These are phyloP conservation scores for Fusarium sp. DNA, from an alignment of 2,329 filamentous ascomycete genomes.

Conservation along the genomic window DNA sequence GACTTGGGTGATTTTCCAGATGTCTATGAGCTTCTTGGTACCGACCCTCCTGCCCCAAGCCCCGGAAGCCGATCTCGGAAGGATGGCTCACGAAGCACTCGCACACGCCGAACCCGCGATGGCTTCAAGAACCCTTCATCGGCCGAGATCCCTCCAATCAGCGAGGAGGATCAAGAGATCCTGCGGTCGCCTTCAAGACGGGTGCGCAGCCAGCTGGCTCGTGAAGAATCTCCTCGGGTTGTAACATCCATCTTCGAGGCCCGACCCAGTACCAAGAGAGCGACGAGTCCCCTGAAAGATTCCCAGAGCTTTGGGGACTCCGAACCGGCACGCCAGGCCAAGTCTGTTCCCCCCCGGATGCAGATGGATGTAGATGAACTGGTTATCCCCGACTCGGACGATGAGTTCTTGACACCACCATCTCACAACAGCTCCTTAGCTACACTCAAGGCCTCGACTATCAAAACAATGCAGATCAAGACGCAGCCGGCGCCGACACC, in stretches of 20 bases:
- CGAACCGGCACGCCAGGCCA: not conserved
- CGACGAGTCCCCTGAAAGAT: conserved; percentile 11
- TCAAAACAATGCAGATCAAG: not conserved
- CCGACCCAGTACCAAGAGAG: conserved; percentile 9
- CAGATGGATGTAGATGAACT: conserved; percentile 42
- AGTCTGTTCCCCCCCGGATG: not conserved
- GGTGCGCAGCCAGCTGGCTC: conserved; percentile 23
- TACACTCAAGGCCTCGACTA: conserved; percentile 7
- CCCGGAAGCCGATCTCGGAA: conserved; percentile 43
- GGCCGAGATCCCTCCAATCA: conserved; percentile 17
- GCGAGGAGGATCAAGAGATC: conserved; percentile 29
- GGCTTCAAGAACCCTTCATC: conserved; percentile 4
- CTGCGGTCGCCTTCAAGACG: conserved; percentile 44
- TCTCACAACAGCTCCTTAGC: conserved; percentile 37
- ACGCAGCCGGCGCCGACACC: not conserved
- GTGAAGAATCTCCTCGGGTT: conserved; percentile 15
- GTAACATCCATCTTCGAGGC: conserved; percentile 2
- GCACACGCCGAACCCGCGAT: conserved; percentile 30
- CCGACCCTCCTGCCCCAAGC: conserved; percentile 51
- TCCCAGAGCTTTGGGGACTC: conserved; percentile 10
- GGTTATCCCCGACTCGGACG: conserved; percentile 67
- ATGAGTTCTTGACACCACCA: conserved; percentile 58
- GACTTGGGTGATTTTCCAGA: conserved; percentile 63
- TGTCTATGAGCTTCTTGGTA: conserved; percentile 60
- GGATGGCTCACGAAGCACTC: conserved; percentile 29